A percentile compares a stretch with the other conserved stretches of the same genome.
These are phyloP conservation scores for Pneumocystis murina DNA, from an alignment of 1,139 yeast species.

Conservation along the genomic window DNA sequence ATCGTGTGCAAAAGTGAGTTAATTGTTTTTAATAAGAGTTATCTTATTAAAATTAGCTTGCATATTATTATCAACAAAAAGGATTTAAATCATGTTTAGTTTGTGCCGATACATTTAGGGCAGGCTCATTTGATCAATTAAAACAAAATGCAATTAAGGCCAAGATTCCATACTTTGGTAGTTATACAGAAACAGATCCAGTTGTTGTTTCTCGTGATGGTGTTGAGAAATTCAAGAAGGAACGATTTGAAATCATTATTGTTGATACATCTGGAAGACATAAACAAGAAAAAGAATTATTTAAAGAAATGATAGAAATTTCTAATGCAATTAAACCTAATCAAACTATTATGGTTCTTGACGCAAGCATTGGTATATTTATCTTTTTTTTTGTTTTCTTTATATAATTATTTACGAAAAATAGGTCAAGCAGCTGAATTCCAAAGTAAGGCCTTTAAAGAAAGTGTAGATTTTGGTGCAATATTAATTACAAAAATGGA, in stretches of 20 bases:
- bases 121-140: conserved; percentile 97
- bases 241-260: conserved; percentile 79
- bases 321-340: conserved; percentile 74
- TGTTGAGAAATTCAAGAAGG: conserved; percentile 79
- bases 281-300: conserved; percentile 82
- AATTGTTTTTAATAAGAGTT: not conserved
- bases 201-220: conserved; percentile 85
- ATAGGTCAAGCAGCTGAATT: conserved; percentile 91
- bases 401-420: not conserved
- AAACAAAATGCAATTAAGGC: conserved; percentile 96
- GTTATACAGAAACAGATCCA: conserved; percentile 91
- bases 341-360: conserved; percentile 94
- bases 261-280: conserved; percentile 98
- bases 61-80: conserved; percentile 83
- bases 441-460: conserved; percentile 89
- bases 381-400: not conserved
- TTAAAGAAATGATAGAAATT: conserved; percentile 89
- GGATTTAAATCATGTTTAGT: conserved; percentile 92
- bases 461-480: conserved; percentile 83
- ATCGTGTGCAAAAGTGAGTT: conserved; percentile 59
- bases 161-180: conserved; percentile 83
- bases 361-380: conserved; percentile 51
- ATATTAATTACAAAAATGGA: conserved; percentile 93
- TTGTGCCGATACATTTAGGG: conserved; percentile 98
- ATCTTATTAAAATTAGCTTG: conserved; percentile 29